Percentiles rank a stretch among this genome's conserved stretches.
phyloP scores from a whole-genome alignment of 768 basidiomycete genomes.

The Mycena capillaripes region DNA sequence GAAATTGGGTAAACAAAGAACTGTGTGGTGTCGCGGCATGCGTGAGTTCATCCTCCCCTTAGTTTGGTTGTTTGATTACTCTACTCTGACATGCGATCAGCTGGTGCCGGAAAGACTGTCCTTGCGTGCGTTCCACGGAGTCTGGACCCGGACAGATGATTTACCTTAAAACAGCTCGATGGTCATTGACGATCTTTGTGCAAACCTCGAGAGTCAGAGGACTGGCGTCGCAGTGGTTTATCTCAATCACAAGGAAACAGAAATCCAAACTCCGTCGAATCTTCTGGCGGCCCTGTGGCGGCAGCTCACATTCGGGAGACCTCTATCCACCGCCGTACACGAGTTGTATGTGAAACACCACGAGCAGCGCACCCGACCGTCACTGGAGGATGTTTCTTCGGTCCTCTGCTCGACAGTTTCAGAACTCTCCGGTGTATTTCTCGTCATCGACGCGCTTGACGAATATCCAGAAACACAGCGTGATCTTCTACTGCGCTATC shows the following conservation, averaged over 20 bases:
- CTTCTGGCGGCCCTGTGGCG: conserved; percentile 14
- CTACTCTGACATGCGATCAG: background rate
- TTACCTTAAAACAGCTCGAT: background rate
- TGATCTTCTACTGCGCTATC: background rate
- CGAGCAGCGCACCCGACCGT: background rate
- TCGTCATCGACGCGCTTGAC: conserved; percentile 22
- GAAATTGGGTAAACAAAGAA: background rate
- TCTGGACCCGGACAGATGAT: background rate
- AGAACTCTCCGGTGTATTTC: background rate
- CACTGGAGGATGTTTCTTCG: background rate
- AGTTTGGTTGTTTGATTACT: background rate
- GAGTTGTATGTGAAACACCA: conserved; percentile 3
- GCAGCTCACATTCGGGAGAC: background rate
- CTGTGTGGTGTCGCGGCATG: conserved; percentile 12
- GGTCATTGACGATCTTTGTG: background rate
- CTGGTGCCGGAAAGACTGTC: conserved; percentile 18
- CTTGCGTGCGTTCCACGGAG: background rate
- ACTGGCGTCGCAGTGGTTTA: conserved; percentile 12
- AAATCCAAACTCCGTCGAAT: background rate
- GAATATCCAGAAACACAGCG: conserved; percentile 7
- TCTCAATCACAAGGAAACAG: conserved; percentile 23
- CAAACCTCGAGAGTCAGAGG: background rate
- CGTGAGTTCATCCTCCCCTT: background rate
- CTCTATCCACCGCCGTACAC: background rate
- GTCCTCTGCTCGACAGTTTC: background rate